Conservation (phyloP, 1,284 basidiomycete genomes). For the Rhodotorula mucilaginosa region DNA sequence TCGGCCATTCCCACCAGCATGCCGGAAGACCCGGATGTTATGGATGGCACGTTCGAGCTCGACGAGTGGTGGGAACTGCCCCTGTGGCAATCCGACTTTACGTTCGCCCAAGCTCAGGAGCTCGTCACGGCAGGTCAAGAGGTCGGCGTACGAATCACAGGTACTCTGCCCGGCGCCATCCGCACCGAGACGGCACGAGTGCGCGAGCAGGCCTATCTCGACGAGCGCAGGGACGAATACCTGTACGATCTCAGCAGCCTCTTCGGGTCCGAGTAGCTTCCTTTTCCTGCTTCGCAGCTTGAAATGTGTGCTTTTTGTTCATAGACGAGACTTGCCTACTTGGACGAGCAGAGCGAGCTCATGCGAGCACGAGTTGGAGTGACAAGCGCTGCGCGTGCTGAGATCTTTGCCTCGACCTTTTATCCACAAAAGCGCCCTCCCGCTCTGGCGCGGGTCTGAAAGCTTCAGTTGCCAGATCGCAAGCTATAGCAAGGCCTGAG, state of each 20-base stretch:
- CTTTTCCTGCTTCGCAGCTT: too few relatives aligned
- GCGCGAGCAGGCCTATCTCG: slow-evolving; percentile 4
- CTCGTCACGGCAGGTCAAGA: not conserved
- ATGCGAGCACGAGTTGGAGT: too few relatives aligned
- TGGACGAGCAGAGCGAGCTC: too few relatives aligned
- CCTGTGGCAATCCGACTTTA: not conserved
- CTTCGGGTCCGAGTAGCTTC: not conserved
- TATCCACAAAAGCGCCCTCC: too few relatives aligned
- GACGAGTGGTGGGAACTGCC: not conserved
- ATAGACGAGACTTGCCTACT: too few relatives aligned
- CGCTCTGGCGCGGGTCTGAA: too few relatives aligned
- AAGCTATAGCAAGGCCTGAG: too few relatives aligned
- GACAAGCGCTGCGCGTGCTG: too few relatives aligned
- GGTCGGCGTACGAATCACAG: not conserved
- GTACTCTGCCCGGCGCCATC: not conserved
- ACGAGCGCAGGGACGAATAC: not conserved
- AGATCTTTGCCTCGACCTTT: too few relatives aligned
- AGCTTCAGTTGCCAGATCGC: too few relatives aligned
- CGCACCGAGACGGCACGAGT: not conserved
- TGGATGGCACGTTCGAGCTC: not conserved
- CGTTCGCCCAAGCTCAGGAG: not conserved
- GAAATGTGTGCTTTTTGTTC: too few relatives aligned
- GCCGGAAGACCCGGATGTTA: not conserved
- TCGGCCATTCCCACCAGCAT: not conserved
- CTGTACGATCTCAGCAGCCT: not conserved